Conservation (phyloP, 129 eudicot species). For the Gnaphalium uliginosum region DNA sequence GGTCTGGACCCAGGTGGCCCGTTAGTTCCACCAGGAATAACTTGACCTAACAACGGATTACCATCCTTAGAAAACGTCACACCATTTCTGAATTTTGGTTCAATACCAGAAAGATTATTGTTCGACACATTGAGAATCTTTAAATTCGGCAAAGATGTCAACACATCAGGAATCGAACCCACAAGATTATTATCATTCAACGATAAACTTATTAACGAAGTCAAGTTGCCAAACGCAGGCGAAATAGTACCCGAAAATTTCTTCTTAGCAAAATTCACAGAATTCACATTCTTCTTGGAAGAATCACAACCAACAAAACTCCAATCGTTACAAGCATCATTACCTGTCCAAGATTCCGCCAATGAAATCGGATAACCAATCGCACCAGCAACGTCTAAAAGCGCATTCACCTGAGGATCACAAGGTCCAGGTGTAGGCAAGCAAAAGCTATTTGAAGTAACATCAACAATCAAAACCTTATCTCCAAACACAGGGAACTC, state of each 20-base stretch:
- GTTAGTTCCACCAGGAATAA: conserved; percentile 14
- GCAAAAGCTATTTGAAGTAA: conserved; percentile 54
- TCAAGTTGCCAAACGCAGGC: conserved; percentile 52
- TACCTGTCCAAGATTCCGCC: conserved; percentile 58
- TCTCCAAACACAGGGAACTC: conserved; percentile 42
- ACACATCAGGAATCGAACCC: conserved; percentile 48
- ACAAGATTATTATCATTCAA: conserved; percentile 54
- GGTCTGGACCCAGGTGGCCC: conserved; percentile 34
- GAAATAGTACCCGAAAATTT: conserved; percentile 54
- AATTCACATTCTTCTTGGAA: conserved; percentile 33
- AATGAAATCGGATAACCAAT: conserved; percentile 56
- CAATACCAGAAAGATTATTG: conserved; percentile 54
- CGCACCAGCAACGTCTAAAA: conserved; percentile 53
- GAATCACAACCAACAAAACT: conserved; percentile 48
- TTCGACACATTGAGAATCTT: conserved; percentile 47
- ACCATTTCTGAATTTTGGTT: conserved; percentile 32
- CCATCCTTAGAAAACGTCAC: conserved; percentile 44
- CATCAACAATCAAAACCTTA: conserved; percentile 21
- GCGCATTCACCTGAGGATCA: conserved; percentile 61
- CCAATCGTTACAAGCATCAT: conserved; percentile 58
- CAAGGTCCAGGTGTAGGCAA: conserved; percentile 52
- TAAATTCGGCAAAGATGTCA: conserved; percentile 43
- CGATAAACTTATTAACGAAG: conserved; percentile 37
- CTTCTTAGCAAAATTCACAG: conserved; percentile 37
- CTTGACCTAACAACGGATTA: conserved; percentile 41